Percentiles rank a stretch among this genome's conserved stretches.
These are phyloP conservation scores for Candolleomyces efflorescens DNA, from an alignment of 768 basidiomycete species.

Conservation along the genomic window DNA sequence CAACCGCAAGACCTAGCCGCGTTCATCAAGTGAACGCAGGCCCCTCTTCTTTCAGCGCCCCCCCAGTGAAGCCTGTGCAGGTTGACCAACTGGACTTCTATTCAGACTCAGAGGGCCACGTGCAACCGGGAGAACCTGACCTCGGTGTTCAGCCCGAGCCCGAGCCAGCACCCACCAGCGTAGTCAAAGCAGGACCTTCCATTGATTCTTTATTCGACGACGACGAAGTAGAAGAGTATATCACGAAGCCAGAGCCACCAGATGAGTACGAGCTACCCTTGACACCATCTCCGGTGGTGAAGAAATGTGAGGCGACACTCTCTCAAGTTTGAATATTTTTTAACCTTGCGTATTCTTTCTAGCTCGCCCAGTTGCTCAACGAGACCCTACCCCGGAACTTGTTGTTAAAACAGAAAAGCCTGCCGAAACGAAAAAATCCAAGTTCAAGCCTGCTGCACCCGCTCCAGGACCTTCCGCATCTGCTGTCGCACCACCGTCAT, in stretches of 20 bases:
- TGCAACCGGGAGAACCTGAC: neutral
- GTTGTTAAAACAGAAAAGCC: neutral
- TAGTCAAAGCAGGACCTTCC: neutral
- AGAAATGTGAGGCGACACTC: neutral
- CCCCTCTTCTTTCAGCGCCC: too few relatives aligned
- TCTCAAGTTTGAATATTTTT: too few relatives aligned
- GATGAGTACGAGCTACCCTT: neutral
- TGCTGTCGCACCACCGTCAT: neutral
- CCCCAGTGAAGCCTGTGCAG: too few relatives aligned
- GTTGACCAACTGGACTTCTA: too few relatives aligned
- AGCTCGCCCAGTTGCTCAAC: neutral
- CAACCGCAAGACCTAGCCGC: too few relatives aligned
- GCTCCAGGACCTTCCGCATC: neutral
- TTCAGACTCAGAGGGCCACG: too few relatives aligned
- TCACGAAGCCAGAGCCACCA: neutral
- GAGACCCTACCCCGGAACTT: neutral
- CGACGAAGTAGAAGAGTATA: neutral
- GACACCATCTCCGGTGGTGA: neutral
- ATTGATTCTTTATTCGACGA: neutral
- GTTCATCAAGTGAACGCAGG: too few relatives aligned
- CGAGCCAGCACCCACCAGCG: neutral
- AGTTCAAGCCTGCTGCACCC: neutral
- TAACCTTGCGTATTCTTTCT: neutral
- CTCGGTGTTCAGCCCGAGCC: neutral
- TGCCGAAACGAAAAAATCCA: neutral